Percentiles rank a stretch among this genome's conserved stretches.
Conservation (phyloP, 225 moss, liverwort and hornwort species). For the Bryum argenteum region DNA sequence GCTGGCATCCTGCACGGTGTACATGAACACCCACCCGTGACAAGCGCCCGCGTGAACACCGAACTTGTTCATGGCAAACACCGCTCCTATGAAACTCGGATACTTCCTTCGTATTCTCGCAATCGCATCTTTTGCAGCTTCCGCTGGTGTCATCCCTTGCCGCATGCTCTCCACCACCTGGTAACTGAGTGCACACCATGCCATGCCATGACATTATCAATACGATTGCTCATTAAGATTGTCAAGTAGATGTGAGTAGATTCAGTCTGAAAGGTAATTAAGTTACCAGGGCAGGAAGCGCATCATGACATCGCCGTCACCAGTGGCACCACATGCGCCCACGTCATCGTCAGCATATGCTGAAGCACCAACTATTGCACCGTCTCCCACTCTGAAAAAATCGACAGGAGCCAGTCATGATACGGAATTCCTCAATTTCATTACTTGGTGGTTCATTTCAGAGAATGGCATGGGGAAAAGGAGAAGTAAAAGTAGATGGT, state of each 20-base stretch:
- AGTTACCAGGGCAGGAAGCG: slow-evolving; percentile 85
- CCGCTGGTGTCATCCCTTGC: slow-evolving; percentile 74
- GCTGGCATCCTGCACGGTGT: slow-evolving; percentile 65
- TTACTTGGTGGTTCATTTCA: no score
- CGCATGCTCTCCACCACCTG: slow-evolving; percentile 99
- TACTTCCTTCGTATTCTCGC: slow-evolving; percentile 80
- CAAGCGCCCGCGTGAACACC: slow-evolving; percentile 90
- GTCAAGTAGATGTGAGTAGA: no score
- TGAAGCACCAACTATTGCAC: slow-evolving; percentile 84
- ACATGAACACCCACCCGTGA: slow-evolving; percentile 88
- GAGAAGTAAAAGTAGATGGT: no score
- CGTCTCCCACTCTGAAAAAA: slow-evolving; percentile 87
- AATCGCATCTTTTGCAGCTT: slow-evolving; percentile 80
- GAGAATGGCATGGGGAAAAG: no score
- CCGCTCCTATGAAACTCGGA: slow-evolving; percentile 79
- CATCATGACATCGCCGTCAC: slow-evolving; percentile 99
- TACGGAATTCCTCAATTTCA: not conserved
- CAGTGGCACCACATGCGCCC: slow-evolving; percentile 96
- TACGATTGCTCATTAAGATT: no score
- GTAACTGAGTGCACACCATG: slow-evolving; percentile 48
- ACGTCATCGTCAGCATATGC: slow-evolving; percentile 97
- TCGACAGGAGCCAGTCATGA: slow-evolving; percentile 10
- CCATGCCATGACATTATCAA: no score
- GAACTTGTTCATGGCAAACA: slow-evolving; percentile 73
- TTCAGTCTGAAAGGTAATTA: no score